Evolutionary conservation across 192 early-diverging fungal species (phyloP), one percentile per base, ranked within the genome.

Genomic region (Thamnidium elegans): DNA sequence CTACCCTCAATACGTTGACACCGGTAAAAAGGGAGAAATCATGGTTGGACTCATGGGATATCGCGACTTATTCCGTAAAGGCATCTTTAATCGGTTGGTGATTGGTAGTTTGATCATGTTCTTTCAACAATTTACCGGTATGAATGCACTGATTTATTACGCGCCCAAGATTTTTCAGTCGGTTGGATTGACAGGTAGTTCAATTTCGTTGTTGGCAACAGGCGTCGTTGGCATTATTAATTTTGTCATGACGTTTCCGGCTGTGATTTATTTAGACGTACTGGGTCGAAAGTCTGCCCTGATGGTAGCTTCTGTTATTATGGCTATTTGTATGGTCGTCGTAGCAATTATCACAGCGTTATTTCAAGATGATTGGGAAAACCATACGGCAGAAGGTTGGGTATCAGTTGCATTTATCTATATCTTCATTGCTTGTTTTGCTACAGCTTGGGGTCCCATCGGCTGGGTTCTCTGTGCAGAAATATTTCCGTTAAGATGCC

Each of bases 91-190:
- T 5, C 79, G 89, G 7, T 56, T 83, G 7, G 36, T 82, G 3
- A 64, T 86, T 14, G 87, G 84, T 11, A 55, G 85, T 7, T 54
- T 73, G 9, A 68, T 92, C 36, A 85, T 86, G 59, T 73, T 80
- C 19, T 80, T 88, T 50, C 88, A 90, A 69, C 90, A 92, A 69
- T 75, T 83, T 21, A 87, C 86, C 23, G 91, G 90, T 59, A 82
- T 91, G 72, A 93, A 93, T 68, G 81, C 83, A 32, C 69, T 90
- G 9, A 75, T 93, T 61, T 94, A 93, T 78, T 91, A 82, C 70
- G 82, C 83, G 14, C 70, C 86, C 14, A 74, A 77, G 0, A 82
- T 87, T n/a, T 84, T 88, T 68, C 71, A 78, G 58, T 82, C 84
- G 8, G 71, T 82, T 10, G 80, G 84, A 10, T 65, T 89, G 26